Conservation (phyloP, 106 monocot genomes). For the Alisma plantagoaquatica region DNA sequence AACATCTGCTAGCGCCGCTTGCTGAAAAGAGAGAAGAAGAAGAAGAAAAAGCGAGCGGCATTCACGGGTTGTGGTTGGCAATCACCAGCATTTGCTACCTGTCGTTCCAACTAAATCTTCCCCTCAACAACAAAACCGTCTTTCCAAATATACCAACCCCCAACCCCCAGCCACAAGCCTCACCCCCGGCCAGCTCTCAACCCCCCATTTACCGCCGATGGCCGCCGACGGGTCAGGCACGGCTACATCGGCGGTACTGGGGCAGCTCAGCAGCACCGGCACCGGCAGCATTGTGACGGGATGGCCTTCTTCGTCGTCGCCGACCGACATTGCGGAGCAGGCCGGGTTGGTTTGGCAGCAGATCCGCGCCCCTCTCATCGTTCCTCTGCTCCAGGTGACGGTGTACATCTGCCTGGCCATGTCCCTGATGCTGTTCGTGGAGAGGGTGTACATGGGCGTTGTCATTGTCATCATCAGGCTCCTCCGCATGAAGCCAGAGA, state of each 20-base stretch:
- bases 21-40: too few relatives aligned
- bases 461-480: constrained; percentile 6
- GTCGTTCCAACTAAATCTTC: too few relatives aligned
- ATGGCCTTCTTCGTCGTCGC: constrained; percentile 7
- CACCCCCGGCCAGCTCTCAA: background rate
- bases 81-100: too few relatives aligned
- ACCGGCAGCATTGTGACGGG: too few relatives aligned
- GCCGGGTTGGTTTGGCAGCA: constrained; percentile 1
- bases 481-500: constrained; percentile 10
- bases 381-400: constrained; percentile 6
- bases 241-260: background rate
- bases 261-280: too few relatives aligned
- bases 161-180: background rate
- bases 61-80: too few relatives aligned
- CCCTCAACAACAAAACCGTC: too few relatives aligned
- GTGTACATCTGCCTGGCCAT: constrained; percentile 15
- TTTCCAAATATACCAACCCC: background rate
- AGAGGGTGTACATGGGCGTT: constrained; percentile 8
- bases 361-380: constrained; percentile 6
- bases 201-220: background rate
- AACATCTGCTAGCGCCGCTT: too few relatives aligned
- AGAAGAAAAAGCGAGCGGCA: too few relatives aligned
- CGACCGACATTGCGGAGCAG: constrained; percentile 4
- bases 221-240: background rate
- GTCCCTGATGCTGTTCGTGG: constrained; percentile 14